Evolutionary conservation across 2,329 filamentous ascomycete genomes (phyloP).

Genomic region (Claviceps sp.): DNA sequence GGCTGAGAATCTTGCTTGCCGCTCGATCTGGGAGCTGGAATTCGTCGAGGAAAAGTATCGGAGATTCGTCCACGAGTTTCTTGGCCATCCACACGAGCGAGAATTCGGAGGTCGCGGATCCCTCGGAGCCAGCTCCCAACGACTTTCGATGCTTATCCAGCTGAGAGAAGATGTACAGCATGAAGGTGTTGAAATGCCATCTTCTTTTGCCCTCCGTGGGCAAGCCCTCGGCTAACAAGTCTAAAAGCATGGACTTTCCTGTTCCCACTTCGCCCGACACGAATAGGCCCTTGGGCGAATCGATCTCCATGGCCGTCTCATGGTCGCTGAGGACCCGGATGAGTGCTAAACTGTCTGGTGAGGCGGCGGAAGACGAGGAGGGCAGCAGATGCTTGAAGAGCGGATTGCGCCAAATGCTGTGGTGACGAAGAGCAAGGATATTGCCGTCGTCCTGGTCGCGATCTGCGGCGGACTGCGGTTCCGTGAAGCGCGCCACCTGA

Average conservation of each 20-base stretch:
- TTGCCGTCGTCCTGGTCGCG: conserved; percentile 18
- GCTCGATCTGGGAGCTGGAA: conserved; percentile 72
- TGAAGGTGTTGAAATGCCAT: conserved; percentile 80
- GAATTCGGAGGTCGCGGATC: conserved; percentile 32
- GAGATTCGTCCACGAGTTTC: conserved; percentile 60
- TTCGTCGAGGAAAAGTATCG: conserved; percentile 69
- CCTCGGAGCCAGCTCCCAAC: conserved; percentile 1
- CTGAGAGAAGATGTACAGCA: conserved; percentile 62
- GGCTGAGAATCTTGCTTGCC: conserved; percentile 65
- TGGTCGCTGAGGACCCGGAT: conserved; percentile 56
- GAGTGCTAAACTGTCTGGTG: conserved; percentile 46
- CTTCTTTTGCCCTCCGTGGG: conserved; percentile 59
- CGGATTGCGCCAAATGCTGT: conserved; percentile 45
- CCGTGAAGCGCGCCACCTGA: conserved; percentile 39
- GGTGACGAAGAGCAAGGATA: conserved; percentile 35
- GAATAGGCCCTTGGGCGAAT: conserved; percentile 62
- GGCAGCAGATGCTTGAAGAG: conserved; percentile 47
- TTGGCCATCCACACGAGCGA: conserved; percentile 61
- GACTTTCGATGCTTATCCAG: conserved; percentile 50
- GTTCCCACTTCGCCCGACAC: conserved; percentile 73
- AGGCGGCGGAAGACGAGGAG: conserved; percentile 28
- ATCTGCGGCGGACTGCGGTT: conserved; percentile 14
- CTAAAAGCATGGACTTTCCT: conserved; percentile 75
- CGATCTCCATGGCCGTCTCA: conserved; percentile 55
- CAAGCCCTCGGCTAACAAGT: conserved; percentile 64